A percentile compares a stretch with the other conserved stretches of the same genome.
phyloP scores from a whole-genome alignment of 495 filamentous ascomycete species.

The Daldinia loculata region DNA sequence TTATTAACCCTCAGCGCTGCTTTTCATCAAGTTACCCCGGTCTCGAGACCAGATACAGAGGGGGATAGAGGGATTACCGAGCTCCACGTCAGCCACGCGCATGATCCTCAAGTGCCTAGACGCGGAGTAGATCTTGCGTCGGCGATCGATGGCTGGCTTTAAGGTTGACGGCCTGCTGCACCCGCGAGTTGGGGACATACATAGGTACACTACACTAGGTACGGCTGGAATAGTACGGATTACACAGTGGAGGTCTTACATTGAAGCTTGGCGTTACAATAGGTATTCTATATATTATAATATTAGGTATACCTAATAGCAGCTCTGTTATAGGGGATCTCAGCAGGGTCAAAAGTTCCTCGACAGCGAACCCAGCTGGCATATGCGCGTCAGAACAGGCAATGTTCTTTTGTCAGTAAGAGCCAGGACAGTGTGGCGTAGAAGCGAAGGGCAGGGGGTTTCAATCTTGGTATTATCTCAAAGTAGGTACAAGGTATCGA shows the following conservation, averaged over 20 bases:
- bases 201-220: not conserved
- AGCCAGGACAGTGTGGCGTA: not conserved
- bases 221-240: not conserved
- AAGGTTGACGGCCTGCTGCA: conserved; percentile 15
- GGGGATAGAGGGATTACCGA: conserved; percentile 12
- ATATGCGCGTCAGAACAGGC: conserved; percentile 10
- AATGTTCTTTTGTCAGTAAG: conserved; percentile 14
- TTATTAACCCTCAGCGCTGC: conserved; percentile 7
- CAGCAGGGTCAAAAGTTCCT: conserved; percentile 12
- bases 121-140: conserved; percentile 38
- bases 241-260: not conserved
- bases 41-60: conserved; percentile 15
- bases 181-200: not conserved
- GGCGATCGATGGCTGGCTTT: conserved; percentile 30
- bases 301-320: not conserved
- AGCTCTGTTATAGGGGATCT: conserved; percentile 2
- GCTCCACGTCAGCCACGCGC: conserved; percentile 36
- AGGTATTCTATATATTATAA: not conserved
- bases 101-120: conserved; percentile 29
- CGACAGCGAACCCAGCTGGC: conserved; percentile 1
- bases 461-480: conserved; percentile 1
- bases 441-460: not conserved
- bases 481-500: not conserved
- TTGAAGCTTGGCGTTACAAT: not conserved
- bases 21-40: conserved; percentile 16